Conservation (phyloP, 2,329 filamentous ascomycete genomes). For the Ceratocystiopsis minuta region DNA sequence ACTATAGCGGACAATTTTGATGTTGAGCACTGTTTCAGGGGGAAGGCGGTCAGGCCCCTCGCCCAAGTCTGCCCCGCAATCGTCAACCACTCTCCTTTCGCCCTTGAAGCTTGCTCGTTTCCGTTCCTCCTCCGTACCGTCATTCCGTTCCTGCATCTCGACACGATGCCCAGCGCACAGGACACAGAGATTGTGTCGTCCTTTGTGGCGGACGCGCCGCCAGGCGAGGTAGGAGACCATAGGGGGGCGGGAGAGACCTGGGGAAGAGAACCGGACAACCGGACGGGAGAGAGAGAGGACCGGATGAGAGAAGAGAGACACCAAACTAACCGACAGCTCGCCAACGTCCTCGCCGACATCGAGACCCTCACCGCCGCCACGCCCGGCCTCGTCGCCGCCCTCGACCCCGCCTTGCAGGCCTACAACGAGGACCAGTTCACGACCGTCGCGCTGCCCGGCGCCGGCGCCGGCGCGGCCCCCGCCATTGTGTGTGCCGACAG, state of each 20-base stretch:
- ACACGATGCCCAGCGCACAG: constrained; percentile 16
- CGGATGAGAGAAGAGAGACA: not conserved
- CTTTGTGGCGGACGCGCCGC: constrained; percentile 86
- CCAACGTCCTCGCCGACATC: constrained; percentile 51
- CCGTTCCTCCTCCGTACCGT: too few species aligned
- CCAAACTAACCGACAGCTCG: constrained; percentile 3
- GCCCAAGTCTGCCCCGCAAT: too few species aligned
- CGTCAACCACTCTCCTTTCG: too few species aligned
- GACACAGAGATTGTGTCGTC: constrained; percentile 49
- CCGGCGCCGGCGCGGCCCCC: constrained; percentile 54
- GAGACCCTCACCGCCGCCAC: constrained; percentile 63
- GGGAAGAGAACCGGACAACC: not conserved
- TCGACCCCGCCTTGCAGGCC: constrained; percentile 70
- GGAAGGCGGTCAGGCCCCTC: too few species aligned
- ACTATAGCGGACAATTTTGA: too few species aligned
- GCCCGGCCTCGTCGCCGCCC: constrained; percentile 47
- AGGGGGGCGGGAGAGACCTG: not conserved
- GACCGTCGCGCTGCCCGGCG: constrained; percentile 75
- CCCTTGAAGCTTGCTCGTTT: too few species aligned
- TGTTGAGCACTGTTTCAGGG: too few species aligned
- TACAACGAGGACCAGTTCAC: constrained; percentile 94
- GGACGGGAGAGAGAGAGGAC: too few species aligned
- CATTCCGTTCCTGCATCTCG: not conserved
- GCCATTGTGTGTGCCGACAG: constrained; percentile 82
- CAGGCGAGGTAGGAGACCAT: constrained; percentile 62